Conservation (phyloP, 73 alveolate species). For the Effrenium voratum region DNA sequence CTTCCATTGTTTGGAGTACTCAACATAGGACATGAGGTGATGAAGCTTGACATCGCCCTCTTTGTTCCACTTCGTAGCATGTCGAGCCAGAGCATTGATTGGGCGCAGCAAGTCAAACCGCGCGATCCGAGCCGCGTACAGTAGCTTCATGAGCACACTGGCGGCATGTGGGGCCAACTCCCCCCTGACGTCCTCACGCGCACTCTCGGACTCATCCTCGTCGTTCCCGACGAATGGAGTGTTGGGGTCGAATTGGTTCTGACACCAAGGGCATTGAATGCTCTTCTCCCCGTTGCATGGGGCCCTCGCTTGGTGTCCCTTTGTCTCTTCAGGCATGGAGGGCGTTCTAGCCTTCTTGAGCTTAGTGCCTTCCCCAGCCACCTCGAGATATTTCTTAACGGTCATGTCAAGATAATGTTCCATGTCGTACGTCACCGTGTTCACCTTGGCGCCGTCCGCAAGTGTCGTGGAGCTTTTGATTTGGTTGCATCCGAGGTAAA, state of each 20-base stretch:
- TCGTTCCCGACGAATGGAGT: neutral
- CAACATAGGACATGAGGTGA: slow-evolving; percentile 32
- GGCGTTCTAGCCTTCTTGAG: neutral
- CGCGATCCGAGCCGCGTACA: slow-evolving; percentile 29
- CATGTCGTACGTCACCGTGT: too few relatives aligned
- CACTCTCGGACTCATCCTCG: neutral
- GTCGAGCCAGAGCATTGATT: slow-evolving; percentile 35
- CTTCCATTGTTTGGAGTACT: neutral
- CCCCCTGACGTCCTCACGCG: neutral
- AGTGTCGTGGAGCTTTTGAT: neutral
- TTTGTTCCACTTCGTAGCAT: slow-evolving; percentile 20
- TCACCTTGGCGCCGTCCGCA: too few relatives aligned
- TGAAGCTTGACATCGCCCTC: neutral
- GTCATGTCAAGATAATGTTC: neutral
- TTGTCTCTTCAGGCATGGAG: neutral
- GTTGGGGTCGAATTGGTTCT: neutral
- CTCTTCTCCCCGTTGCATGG: neutral
- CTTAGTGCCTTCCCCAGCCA: neutral
- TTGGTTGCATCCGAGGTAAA: neutral
- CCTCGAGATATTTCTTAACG: neutral
- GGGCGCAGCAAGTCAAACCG: slow-evolving; percentile 14
- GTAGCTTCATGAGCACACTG: slow-evolving; percentile 9
- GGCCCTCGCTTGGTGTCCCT: neutral
- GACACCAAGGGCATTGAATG: slow-evolving; percentile 9
- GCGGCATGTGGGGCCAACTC: slow-evolving; percentile 13